A percentile compares a stretch with the other conserved stretches of the same genome.
Evolutionary conservation across 257 asterid species (phyloP).

Genomic region (Ocimum tenuiflorum): DNA sequence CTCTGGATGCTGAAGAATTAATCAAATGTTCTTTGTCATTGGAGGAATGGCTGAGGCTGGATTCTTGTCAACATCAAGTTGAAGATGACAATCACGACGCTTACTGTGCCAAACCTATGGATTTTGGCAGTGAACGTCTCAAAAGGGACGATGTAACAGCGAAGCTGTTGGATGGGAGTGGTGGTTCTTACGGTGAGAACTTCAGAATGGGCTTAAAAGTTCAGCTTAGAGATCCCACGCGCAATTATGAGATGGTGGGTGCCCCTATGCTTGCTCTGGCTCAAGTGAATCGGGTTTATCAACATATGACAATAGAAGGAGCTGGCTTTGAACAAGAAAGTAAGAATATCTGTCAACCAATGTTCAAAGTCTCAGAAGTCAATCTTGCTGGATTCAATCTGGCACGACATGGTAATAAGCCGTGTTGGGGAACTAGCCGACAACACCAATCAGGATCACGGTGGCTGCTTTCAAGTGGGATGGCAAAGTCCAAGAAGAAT

Average conservation of each 20-base stretch:
- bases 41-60: slow-evolving; percentile 56
- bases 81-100: slow-evolving; percentile 28
- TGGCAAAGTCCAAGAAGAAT: slow-evolving; percentile 36
- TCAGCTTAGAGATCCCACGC: slow-evolving; percentile 80
- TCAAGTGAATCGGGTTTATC: slow-evolving; percentile 38
- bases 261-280: slow-evolving; percentile 56
- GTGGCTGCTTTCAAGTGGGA: slow-evolving; percentile 74
- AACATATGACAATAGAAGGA: slow-evolving; percentile 11
- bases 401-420: slow-evolving; percentile 27
- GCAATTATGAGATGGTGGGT: slow-evolving; percentile 64
- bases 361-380: slow-evolving; percentile 47
- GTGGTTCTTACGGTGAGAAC: slow-evolving; percentile 27
- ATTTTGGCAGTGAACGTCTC: slow-evolving; percentile 7
- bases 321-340: slow-evolving; percentile 16
- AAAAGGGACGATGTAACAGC: slow-evolving; percentile 8
- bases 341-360: slow-evolving; percentile 13
- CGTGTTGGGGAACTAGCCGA: slow-evolving; percentile 40
- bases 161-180: background rate
- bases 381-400: slow-evolving; percentile 54
- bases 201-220: slow-evolving; percentile 52
- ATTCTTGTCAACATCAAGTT: slow-evolving; percentile 30
- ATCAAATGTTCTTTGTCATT: slow-evolving; percentile 37
- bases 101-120: slow-evolving; percentile 26
- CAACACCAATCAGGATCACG: slow-evolving; percentile 57
- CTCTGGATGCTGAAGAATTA: slow-evolving; percentile 35